Percentiles rank a stretch among this genome's conserved stretches.
phyloP scores from a whole-genome alignment of 805 yeast species.

The Schizosaccharomyces osmophilus region DNA sequence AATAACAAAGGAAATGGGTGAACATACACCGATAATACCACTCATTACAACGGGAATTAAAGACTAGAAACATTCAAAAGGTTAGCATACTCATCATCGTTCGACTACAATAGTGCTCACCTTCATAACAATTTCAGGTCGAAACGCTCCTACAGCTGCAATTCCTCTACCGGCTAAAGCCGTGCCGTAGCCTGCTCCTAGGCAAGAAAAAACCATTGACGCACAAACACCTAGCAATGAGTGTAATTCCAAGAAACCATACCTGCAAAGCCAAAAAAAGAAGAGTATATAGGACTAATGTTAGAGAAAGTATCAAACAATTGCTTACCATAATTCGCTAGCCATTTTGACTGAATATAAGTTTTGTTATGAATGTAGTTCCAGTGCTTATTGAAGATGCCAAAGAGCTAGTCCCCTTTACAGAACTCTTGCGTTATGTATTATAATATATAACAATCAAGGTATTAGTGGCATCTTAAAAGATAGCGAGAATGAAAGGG shows the following conservation, averaged over 20 bases:
- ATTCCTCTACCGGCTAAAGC: constrained; percentile 99
- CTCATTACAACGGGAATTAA: constrained; percentile 87
- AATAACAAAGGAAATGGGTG: neutral
- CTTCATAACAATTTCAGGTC: constrained; percentile 75
- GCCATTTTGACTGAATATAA: neutral
- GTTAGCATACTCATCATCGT: neutral
- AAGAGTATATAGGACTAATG: constrained; percentile 78
- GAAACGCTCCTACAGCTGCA: constrained; percentile 89
- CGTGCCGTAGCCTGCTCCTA: constrained; percentile 97
- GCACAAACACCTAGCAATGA: neutral
- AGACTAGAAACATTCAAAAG: constrained; percentile 20
- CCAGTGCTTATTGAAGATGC: too few species aligned
- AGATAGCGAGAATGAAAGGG: too few species aligned
- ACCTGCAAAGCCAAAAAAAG: constrained; percentile 93
- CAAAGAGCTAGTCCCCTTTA: too few species aligned
- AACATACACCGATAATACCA: constrained; percentile 86
- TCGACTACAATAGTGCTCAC: neutral
- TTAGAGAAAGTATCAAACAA: neutral
- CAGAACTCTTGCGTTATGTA: too few species aligned
- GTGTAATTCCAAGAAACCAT: neutral
- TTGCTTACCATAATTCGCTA: neutral
- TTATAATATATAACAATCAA: too few species aligned
- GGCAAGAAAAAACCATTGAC: constrained; percentile 12
- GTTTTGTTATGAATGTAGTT: neutral
- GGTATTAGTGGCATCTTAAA: too few species aligned